A percentile compares a stretch with the other conserved stretches of the same genome.
These are phyloP conservation scores for Saccharomyces pastorianus DNA, from an alignment of 1,139 yeast genomes.

Conservation along the genomic window DNA sequence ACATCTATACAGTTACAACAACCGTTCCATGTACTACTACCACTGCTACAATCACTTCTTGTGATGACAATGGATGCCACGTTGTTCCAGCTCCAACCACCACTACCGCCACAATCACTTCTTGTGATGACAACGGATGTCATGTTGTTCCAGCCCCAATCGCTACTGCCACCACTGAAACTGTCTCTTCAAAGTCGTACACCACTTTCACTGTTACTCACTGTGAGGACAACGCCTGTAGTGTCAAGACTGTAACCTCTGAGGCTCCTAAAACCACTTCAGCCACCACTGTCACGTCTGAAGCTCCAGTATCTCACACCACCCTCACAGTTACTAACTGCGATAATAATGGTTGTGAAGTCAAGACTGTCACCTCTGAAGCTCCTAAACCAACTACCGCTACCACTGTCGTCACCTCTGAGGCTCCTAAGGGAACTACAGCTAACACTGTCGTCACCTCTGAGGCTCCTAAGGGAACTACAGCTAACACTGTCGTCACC, in stretches of 20 bases:
- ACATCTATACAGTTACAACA: slow-evolving; percentile 2
- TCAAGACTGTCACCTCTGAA: neutral
- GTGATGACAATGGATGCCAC: slow-evolving; percentile 3
- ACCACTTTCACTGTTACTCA: neutral
- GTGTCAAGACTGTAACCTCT: neutral
- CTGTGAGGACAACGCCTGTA: neutral
- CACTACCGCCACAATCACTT: too few species aligned
- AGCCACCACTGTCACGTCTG: neutral
- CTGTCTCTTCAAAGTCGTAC: neutral
- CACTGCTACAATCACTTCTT: slow-evolving; percentile 5
- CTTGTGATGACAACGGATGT: neutral
- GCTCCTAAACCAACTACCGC: neutral
- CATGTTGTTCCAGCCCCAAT: neutral
- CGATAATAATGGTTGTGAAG: neutral
- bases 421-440: neutral
- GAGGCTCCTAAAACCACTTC: neutral
- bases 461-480: neutral
- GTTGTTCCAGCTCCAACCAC: too few species aligned
- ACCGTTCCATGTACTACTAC: slow-evolving; percentile 4
- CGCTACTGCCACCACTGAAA: neutral
- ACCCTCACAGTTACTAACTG: neutral
- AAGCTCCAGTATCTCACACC: neutral
- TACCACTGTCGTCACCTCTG: neutral
- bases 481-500: neutral
- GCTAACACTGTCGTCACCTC: neutral